A percentile compares a stretch with the other conserved stretches of the same genome.
These are phyloP conservation scores for Emiliania huxleyi DNA, from an alignment of 78 protist genomes.

Conservation along the genomic window DNA sequence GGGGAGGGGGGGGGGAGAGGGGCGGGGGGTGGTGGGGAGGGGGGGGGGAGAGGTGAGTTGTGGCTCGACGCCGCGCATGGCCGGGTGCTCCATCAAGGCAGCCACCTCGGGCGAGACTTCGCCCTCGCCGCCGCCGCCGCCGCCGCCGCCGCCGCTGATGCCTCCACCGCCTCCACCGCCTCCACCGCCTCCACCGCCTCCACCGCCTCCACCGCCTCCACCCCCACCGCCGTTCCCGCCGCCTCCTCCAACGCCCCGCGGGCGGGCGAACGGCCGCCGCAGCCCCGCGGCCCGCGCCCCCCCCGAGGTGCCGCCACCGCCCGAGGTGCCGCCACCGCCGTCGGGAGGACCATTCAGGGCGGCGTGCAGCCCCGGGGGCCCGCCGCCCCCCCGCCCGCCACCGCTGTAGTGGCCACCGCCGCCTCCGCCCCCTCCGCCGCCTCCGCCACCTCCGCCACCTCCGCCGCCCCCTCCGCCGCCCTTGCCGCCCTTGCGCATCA, in stretches of 20 bases:
- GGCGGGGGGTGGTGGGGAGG: not conserved
- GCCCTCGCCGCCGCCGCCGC: not conserved
- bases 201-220: not conserved
- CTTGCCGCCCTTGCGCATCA: not conserved
- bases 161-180: constrained; percentile 1
- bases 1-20: not conserved
- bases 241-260: not conserved
- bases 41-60: not conserved
- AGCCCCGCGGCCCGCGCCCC: not conserved
- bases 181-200: not conserved
- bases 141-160: not conserved
- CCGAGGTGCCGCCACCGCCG: not conserved
- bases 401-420: not conserved
- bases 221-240: not conserved
- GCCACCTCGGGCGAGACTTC: not conserved
- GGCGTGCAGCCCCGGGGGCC: not conserved
- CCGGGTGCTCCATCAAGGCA: not conserved
- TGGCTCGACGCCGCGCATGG: constrained; percentile 25
- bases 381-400: not conserved
- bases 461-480: not conserved
- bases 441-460: not conserved
- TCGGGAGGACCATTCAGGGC: not conserved
- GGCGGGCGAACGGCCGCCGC: not conserved
- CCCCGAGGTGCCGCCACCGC: not conserved
- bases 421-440: not conserved